These are phyloP conservation scores for Ceratocystis harringtonii DNA, from an alignment of 2,329 filamentous ascomycete species.

Conservation along the genomic window DNA sequence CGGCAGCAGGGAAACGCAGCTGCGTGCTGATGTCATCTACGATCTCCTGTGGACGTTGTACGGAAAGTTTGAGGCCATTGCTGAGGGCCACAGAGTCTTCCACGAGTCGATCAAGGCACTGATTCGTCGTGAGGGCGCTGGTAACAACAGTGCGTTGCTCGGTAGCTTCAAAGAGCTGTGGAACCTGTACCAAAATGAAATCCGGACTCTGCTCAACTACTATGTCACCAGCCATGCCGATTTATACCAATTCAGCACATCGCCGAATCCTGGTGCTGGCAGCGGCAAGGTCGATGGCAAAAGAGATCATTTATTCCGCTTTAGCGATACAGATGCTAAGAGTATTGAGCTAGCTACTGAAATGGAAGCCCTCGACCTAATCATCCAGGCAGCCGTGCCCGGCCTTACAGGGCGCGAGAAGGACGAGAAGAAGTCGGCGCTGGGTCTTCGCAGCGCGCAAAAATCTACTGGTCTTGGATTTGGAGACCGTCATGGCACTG, in stretches of 20 bases:
- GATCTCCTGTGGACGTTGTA: conserved; percentile 87
- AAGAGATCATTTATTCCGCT: conserved; percentile 62
- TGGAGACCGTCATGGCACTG: conserved; percentile 25
- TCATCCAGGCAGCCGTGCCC: conserved; percentile 81
- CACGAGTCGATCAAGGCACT: conserved; percentile 85
- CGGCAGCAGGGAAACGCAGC: conserved; percentile 54
- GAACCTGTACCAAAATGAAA: conserved; percentile 97
- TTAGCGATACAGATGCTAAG: conserved; percentile 71
- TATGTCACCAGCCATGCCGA: conserved; percentile 89
- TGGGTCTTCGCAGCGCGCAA: conserved; percentile 22
- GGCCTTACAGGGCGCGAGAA: conserved; percentile 68
- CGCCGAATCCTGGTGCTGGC: conserved; percentile 34
- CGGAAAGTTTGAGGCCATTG: conserved; percentile 93
- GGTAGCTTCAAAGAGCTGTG: conserved; percentile 92
- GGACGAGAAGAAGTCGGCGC: conserved; percentile 31
- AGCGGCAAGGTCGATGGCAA: conserved; percentile 28
- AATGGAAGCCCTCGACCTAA: conserved; percentile 76
- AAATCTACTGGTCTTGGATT: conserved; percentile 18
- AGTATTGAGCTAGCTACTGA: conserved; percentile 66
- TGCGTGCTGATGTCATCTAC: conserved; percentile 71
- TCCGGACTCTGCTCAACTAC: conserved; percentile 82
- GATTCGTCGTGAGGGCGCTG: conserved; percentile 59
- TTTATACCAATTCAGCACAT: conserved; percentile 46
- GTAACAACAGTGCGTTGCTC: conserved; percentile 51
- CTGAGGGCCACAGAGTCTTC: conserved; percentile 83